Evolutionary conservation across 2,329 filamentous ascomycete species (phyloP).

Genomic region (Colletotrichum sp.): DNA sequence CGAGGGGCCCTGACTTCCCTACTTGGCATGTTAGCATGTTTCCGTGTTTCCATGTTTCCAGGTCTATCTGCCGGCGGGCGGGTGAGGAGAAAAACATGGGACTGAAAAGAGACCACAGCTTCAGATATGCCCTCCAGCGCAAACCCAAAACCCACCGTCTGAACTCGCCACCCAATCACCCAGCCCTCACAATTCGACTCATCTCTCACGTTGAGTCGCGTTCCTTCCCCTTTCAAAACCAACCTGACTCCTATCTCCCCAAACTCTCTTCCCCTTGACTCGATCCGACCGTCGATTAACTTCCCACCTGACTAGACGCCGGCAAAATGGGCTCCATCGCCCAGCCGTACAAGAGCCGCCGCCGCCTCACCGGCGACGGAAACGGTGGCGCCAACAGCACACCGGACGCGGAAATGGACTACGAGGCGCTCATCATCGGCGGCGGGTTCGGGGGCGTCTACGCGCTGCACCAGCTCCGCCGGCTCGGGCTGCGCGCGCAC

Average conservation of each 20-base stretch:
- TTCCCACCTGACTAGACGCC: neutral
- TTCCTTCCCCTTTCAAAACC: neutral
- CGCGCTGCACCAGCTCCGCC: slow-evolving; percentile 38
- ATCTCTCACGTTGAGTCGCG: neutral
- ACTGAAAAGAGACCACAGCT: neutral
- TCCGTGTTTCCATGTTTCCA: neutral
- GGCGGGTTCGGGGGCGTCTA: slow-evolving; percentile 30
- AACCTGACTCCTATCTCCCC: neutral
- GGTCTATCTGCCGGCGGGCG: neutral
- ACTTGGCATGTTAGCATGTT: neutral
- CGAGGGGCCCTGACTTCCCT: neutral
- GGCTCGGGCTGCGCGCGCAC: slow-evolving; percentile 38
- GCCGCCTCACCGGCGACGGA: neutral
- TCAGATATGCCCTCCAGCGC: neutral
- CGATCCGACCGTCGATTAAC: neutral
- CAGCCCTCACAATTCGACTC: neutral
- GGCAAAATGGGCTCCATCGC: neutral
- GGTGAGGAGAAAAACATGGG: neutral
- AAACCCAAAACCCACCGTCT: neutral
- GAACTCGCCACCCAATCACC: neutral
- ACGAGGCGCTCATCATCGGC: slow-evolving; percentile 28
- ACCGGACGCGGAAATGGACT: neutral
- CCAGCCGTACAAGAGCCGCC: neutral
- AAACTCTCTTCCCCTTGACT: neutral
- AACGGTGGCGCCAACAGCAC: neutral